Evolutionary conservation across 768 basidiomycete species (phyloP), one percentile per base, ranked within the genome.

Genomic region (Rhizopogon rudus): DNA sequence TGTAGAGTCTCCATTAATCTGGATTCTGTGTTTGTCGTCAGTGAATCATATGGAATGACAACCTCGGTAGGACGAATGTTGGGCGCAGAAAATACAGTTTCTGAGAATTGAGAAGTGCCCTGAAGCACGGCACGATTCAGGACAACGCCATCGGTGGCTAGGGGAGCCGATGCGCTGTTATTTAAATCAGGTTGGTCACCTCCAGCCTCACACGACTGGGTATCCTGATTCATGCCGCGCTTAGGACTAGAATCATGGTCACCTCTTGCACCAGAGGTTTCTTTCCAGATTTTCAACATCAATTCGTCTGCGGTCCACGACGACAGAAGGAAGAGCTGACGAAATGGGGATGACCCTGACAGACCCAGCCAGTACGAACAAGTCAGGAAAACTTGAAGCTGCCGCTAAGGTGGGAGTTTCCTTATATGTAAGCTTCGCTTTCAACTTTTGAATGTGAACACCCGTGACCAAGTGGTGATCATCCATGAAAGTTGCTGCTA

Each of bases 211-310:
- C 64, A 65, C 63, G 55, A 61, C 58, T 58, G 61, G 59, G 58
- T 44, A 55, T 67, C 69, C 57, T 62, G 63, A 58, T 57, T 56
- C 41, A 52, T 60, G 41, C 28, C 44, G 40, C 28, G 52, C 53
- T 43, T 40, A 44, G n/a, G 60, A 53, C 8, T 16, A 56, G 56
- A 29, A 51, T 33, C 42, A 48, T 39, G 33, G 40, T 42, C 44
- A 39, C 61, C 69, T 54, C 70, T 68, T 43, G 73, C 71, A 61
- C 71, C 75, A 77, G 78, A 80, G 51, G 77, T 74, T 55, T 77
- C 67, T 60, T 78, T 80, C 75, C 79, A 79, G 45, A 78, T 66
- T 45, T 77, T 79, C 57, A 81, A 65, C 81, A 82, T 83, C 25
- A 45, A 28, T 49, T 37, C 13, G 22, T 37, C 37, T 49, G 35